Evolutionary conservation across 2,329 filamentous ascomycete species (phyloP).

Genomic region (Aspergillus sp.): DNA sequence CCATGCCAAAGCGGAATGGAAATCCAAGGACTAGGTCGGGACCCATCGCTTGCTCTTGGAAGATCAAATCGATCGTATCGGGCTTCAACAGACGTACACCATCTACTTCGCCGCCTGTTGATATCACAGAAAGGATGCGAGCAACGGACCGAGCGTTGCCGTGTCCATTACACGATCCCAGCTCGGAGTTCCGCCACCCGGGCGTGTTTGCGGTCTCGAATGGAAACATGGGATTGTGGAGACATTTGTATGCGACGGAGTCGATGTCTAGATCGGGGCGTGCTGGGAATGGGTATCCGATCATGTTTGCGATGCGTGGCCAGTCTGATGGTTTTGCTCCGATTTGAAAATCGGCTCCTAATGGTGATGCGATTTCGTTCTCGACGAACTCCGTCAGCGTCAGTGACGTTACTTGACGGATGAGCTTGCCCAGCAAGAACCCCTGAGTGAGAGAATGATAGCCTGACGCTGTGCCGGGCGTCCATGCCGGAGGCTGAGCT

Average conservation of each 20-base stretch:
- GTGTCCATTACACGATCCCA: constrained; percentile 48
- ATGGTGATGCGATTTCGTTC: constrained; percentile 44
- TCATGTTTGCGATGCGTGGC: constrained; percentile 39
- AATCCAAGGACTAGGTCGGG: constrained; percentile 40
- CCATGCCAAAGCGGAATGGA: constrained; percentile 44
- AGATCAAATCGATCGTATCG: constrained; percentile 46
- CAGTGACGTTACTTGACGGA: constrained; percentile 43
- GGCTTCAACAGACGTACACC: constrained; percentile 41
- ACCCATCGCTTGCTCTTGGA: constrained; percentile 46
- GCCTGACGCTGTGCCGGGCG: constrained; percentile 43
- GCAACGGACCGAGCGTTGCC: constrained; percentile 46
- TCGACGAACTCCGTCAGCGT: constrained; percentile 45
- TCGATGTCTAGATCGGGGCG: background rate
- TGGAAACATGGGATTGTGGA: background rate
- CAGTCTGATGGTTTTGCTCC: constrained; percentile 45
- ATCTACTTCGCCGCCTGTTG: constrained; percentile 33
- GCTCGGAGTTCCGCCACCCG: constrained; percentile 40
- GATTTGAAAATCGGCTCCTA: constrained; percentile 50
- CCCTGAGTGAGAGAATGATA: constrained; percentile 46
- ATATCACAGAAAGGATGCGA: constrained; percentile 43
- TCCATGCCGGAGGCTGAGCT: constrained; percentile 46
- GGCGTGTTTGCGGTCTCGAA: constrained; percentile 21
- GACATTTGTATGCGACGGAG: background rate
- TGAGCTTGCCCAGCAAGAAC: constrained; percentile 45
- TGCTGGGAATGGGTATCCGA: constrained; percentile 23